These are phyloP conservation scores for Calvatia gigantea DNA, from an alignment of 768 basidiomycete species.

Conservation along the genomic window DNA sequence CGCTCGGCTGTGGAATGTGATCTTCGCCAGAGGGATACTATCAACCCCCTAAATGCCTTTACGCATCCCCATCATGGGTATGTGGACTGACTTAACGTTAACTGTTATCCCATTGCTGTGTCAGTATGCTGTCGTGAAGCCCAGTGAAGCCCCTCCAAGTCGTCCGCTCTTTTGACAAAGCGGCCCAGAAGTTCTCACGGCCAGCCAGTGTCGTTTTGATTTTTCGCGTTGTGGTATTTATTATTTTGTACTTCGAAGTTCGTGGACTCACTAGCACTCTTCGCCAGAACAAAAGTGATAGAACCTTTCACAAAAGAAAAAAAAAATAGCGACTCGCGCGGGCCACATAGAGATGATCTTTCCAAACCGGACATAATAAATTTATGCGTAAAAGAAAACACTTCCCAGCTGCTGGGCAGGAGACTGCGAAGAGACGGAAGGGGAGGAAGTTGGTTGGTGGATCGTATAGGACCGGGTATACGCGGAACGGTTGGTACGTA, in stretches of 20 bases:
- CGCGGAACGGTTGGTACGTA: conserved; percentile 79
- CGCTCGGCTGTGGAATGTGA: no score
- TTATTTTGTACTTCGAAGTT: not conserved
- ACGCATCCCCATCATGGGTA: no score
- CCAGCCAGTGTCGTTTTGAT: no score
- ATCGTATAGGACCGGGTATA: conserved; percentile 81
- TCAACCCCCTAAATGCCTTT: no score
- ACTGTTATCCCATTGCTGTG: no score
- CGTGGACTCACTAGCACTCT: conserved; percentile 76
- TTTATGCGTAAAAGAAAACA: conserved; percentile 55
- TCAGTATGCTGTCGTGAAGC: no score
- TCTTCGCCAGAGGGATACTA: no score
- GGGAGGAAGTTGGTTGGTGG: conserved; percentile 86
- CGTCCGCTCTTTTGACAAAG: no score
- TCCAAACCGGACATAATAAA: conserved; percentile 58
- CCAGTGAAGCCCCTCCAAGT: no score
- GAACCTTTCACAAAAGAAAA: conserved; percentile 44
- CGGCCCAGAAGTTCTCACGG: no score
- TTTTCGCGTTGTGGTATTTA: no score
- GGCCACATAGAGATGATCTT: conserved; percentile 55
- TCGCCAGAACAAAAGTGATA: conserved; percentile 65
- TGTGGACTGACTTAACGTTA: no score
- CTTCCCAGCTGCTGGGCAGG: conserved; percentile 58
- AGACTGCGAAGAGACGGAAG: conserved; percentile 71
- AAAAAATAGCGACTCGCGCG: conserved; percentile 42